phyloP scores from a whole-genome alignment of 768 basidiomycete genomes.

The Saitozyma podzolica region DNA sequence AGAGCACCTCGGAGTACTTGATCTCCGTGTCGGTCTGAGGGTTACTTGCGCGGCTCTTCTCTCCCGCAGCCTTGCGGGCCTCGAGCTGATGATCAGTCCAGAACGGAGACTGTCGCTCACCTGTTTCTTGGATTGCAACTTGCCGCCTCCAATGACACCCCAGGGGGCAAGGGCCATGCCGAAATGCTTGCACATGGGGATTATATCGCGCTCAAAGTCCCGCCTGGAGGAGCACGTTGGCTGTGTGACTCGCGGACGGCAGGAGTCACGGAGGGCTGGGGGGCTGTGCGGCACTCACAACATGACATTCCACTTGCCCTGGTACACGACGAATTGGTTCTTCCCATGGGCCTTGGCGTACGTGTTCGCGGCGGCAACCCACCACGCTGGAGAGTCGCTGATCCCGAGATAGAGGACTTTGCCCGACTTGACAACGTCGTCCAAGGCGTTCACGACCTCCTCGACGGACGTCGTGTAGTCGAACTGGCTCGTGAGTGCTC shows the following conservation, averaged over 20 bases:
- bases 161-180: constrained; percentile 56
- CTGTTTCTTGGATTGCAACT: constrained; percentile 52
- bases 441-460: constrained; percentile 61
- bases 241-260: too few relatives aligned
- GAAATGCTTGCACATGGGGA: constrained; percentile 52
- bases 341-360: constrained; percentile 56
- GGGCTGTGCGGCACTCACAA: constrained; percentile 17
- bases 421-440: constrained; percentile 58
- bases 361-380: constrained; percentile 51
- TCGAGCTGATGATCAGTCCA: too few relatives aligned
- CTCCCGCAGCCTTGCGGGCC: too few relatives aligned
- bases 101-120: not conserved
- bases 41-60: too few relatives aligned
- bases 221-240: constrained; percentile 13
- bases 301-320: constrained; percentile 48
- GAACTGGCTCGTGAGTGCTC: constrained; percentile 33
- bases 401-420: constrained; percentile 52
- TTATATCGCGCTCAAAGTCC: constrained; percentile 61
- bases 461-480: constrained; percentile 59
- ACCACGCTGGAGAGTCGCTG: constrained; percentile 36
- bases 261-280: too few relatives aligned
- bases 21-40: constrained; percentile 1
- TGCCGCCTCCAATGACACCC: constrained; percentile 53
- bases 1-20: not conserved
- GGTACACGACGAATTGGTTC: constrained; percentile 61